Conservation (phyloP, 139 green algal genomes). For the Penium margaritaceum region DNA sequence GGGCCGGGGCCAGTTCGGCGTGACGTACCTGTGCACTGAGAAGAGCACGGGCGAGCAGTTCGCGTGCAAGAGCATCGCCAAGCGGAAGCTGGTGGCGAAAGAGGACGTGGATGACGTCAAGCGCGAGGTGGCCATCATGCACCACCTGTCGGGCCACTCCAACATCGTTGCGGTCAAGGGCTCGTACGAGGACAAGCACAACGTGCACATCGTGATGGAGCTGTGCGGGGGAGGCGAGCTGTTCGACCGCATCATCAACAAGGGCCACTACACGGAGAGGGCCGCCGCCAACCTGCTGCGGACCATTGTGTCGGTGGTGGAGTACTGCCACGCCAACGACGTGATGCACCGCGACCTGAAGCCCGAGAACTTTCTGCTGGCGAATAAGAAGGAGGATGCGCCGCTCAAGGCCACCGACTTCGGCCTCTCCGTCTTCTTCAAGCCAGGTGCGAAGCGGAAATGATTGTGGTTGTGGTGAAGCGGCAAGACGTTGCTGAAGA, state of each 20-base stretch:
- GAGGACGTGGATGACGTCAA: constrained; percentile 91
- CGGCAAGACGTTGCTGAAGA: too few species aligned
- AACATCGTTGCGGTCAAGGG: constrained; percentile 65
- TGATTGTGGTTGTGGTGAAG: too few species aligned
- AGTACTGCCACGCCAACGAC: constrained; percentile 84
- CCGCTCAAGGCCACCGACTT: constrained; percentile 92
- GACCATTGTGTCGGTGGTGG: constrained; percentile 81
- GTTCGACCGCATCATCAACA: constrained; percentile 87
- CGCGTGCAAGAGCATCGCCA: constrained; percentile 88
- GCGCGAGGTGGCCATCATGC: constrained; percentile 89
- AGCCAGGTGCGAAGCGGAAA: too few species aligned
- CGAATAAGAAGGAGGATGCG: constrained; percentile 58
- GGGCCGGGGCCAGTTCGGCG: constrained; percentile 44
- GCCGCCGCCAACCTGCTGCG: constrained; percentile 71
- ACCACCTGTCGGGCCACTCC: constrained; percentile 72
- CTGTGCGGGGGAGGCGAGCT: constrained; percentile 88
- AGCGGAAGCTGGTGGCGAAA: constrained; percentile 72
- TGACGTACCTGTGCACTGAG: constrained; percentile 37
- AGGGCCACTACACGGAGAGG: constrained; percentile 77
- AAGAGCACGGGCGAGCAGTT: constrained; percentile 51
- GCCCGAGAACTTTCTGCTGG: constrained; percentile 96
- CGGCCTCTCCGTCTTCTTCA: constrained; percentile 83
- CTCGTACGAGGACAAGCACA: constrained; percentile 40
- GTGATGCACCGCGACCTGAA: constrained; percentile 85
- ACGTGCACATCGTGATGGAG: constrained; percentile 69